Conservation (phyloP, 768 basidiomycete genomes). For the Gautieria morchelliformis region DNA sequence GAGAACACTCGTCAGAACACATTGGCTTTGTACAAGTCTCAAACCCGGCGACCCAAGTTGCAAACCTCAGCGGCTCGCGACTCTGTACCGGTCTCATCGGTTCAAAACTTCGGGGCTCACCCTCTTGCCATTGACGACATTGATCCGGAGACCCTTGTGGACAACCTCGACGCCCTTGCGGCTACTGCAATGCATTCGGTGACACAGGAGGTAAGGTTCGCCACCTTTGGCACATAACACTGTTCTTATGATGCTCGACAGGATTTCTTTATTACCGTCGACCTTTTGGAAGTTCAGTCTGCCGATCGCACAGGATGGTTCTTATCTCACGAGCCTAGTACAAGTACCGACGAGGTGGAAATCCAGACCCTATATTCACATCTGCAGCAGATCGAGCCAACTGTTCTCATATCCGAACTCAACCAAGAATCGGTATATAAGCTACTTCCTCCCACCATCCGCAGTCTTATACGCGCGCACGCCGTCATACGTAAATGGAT, state of each 20-base stretch:
- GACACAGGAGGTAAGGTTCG: constrained; percentile 53
- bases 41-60: constrained; percentile 47
- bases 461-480: constrained; percentile 71
- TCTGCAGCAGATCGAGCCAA: constrained; percentile 63
- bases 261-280: constrained; percentile 72
- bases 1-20: constrained; percentile 33
- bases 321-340: constrained; percentile 40
- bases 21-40: constrained; percentile 36
- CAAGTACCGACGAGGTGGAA: constrained; percentile 55
- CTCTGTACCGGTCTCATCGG: constrained; percentile 2
- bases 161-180: constrained; percentile 69
- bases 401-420: constrained; percentile 60
- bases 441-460: constrained; percentile 62
- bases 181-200: constrained; percentile 67
- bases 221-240: background rate
- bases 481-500: constrained; percentile 73
- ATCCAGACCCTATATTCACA: constrained; percentile 73
- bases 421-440: constrained; percentile 64
- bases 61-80: background rate
- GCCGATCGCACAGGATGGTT: constrained; percentile 80
- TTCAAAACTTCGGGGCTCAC: constrained; percentile 28
- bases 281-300: constrained; percentile 73
- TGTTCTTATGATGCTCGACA: constrained; percentile 17
- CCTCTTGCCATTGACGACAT: constrained; percentile 57
- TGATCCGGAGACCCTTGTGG: constrained; percentile 62